These are phyloP conservation scores for Hysterangium stoloniferum DNA, from an alignment of 768 basidiomycete genomes.

Conservation along the genomic window DNA sequence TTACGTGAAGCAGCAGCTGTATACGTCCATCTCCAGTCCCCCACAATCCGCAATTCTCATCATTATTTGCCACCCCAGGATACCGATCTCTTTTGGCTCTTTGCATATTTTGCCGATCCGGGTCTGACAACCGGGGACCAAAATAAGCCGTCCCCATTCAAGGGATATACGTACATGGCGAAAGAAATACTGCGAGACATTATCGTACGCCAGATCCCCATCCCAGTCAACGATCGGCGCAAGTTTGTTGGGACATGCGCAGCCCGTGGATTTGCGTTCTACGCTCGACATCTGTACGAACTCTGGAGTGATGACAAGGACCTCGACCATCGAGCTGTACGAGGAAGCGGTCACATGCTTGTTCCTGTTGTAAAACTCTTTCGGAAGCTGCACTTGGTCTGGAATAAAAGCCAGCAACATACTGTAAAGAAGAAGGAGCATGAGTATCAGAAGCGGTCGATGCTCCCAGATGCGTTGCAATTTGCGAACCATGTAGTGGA, in stretches of 20 bases:
- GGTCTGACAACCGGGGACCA: neutral
- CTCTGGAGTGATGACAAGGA: constrained; percentile 35
- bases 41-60: constrained; percentile 23
- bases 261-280: constrained; percentile 35
- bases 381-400: constrained; percentile 16
- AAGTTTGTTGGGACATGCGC: constrained; percentile 42
- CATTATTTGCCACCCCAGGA: constrained; percentile 46
- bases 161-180: constrained; percentile 20
- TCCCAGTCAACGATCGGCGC: constrained; percentile 41
- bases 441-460: neutral
- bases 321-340: constrained; percentile 32
- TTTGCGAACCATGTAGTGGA: constrained; percentile 38
- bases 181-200: constrained; percentile 40
- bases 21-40: constrained; percentile 38
- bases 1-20: constrained; percentile 34
- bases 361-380: constrained; percentile 48
- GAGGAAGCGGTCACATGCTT: constrained; percentile 37
- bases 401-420: constrained; percentile 1
- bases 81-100: constrained; percentile 41
- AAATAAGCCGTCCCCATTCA: neutral
- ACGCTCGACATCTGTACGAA: constrained; percentile 52
- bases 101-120: constrained; percentile 32
- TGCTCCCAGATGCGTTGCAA: constrained; percentile 5
- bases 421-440: neutral
- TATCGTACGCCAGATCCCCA: constrained; percentile 31